Base-by-base conservation (phyloP, 2,329 filamentous ascomycete species). In the Apiospora marii region DNA sequence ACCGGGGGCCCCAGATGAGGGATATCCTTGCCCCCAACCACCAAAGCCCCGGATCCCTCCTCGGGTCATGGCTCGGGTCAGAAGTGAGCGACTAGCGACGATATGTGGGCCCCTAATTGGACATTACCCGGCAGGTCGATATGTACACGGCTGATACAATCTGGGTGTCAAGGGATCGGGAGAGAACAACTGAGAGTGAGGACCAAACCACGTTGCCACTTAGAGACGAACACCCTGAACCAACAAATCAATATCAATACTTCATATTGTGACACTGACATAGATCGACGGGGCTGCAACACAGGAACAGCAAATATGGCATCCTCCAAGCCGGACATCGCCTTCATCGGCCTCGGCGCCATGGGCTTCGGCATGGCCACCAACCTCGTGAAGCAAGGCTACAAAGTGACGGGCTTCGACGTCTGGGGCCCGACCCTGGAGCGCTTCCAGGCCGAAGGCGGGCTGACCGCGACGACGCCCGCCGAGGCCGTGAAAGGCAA, bases 361-460 rank as follows among this genome's bases (percentile, higher is more conserved):
- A 94, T 94, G 93, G 93, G 93, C 79, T 93, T 94, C 80, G 93
- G 93, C 79, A 94, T 95, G 92, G 93, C 93, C 75, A 93, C 89
- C 73, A 88, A 94, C 79, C 88, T 95, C 67, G 85, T 94, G 77
- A 90, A 90, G 76, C 83, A 88, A 75, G 91, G 91, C 72, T 93
- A 92, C 81, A 74, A 84, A 37, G 92, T 94, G 34, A 91, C 89
- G 30, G 92, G 92, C 72, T 94, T 91, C 80, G 93, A 95, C 78
- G 88, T 94, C 53, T 94, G 89, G 83, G 84, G 84, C 2, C 90
- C 92, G 7, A 91, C 92, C 0, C 86, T 94, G 46, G 88, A 92
- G 71, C 88, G 87, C 30, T 94, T 94, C 84, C 82, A 86, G 58
- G 82, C 86, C 4, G 90, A 90, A 0, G 92, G 92, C 67, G 92